Conservation (phyloP, 176 grass and related monocot species). For the Chloris gayana region DNA sequence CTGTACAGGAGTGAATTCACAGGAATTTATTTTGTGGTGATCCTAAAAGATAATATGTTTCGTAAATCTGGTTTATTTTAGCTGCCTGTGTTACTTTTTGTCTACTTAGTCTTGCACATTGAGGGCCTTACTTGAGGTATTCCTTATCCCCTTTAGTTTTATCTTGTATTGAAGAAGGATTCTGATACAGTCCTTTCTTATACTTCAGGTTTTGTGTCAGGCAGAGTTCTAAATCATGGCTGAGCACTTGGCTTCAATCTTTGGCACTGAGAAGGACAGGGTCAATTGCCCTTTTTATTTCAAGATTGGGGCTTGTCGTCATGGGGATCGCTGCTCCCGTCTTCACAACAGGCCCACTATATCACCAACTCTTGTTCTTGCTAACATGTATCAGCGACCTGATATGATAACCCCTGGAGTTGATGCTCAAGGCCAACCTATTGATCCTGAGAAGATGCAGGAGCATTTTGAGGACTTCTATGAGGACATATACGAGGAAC, state of each 20-base stretch:
- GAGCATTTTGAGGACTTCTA: conserved; percentile 71
- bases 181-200: background rate
- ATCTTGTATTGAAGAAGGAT: background rate
- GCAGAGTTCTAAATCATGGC: conserved; percentile 41
- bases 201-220: conserved; percentile 13
- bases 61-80: conserved; percentile 45
- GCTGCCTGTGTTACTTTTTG: conserved; percentile 31
- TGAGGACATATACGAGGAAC: conserved; percentile 62
- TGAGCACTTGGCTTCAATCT: conserved; percentile 64
- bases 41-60: conserved; percentile 41
- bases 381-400: conserved; percentile 68
- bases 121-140: conserved; percentile 52
- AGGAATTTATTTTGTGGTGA: conserved; percentile 43
- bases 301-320: conserved; percentile 68
- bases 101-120: conserved; percentile 43
- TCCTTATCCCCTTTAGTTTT: conserved; percentile 31
- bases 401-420: conserved; percentile 69
- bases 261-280: conserved; percentile 66
- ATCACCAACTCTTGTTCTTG: conserved; percentile 62
- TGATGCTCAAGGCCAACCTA: conserved; percentile 57
- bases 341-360: conserved; percentile 64
- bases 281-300: conserved; percentile 70
- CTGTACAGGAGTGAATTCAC: conserved; percentile 43
- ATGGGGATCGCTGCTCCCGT: conserved; percentile 62
- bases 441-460: conserved; percentile 64